Conservation (phyloP, 352 stramenopile species). For the Phytophthora fragariae region DNA sequence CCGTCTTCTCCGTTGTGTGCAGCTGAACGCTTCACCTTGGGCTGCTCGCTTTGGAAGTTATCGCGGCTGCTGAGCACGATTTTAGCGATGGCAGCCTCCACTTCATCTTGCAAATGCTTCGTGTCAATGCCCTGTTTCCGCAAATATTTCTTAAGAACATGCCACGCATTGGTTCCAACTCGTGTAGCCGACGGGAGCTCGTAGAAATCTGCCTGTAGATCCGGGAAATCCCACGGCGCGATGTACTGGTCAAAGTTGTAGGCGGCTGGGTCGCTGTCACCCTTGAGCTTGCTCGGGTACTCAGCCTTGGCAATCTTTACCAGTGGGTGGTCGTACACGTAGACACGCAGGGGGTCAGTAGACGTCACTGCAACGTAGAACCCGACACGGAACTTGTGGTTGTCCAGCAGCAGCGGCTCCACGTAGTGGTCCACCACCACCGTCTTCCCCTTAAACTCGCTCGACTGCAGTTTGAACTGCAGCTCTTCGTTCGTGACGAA, state of each 20-base stretch:
- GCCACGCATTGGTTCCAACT: conserved; percentile 73
- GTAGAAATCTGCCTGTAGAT: conserved; percentile 65
- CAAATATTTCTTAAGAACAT: conserved; percentile 73
- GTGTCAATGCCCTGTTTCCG: conserved; percentile 66
- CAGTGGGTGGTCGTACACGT: conserved; percentile 78
- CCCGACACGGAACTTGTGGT: conserved; percentile 89
- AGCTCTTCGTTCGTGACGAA: conserved; percentile 64
- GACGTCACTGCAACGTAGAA: conserved; percentile 90
- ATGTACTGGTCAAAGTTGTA: conserved; percentile 83
- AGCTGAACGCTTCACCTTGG: conserved; percentile 52
- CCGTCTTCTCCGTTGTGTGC: conserved; percentile 38
- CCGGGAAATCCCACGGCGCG: conserved; percentile 76
- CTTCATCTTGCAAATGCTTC: conserved; percentile 65
- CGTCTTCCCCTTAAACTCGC: conserved; percentile 55
- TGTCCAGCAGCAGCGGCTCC: conserved; percentile 86
- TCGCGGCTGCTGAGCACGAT: conserved; percentile 66
- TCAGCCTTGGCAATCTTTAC: conserved; percentile 75
- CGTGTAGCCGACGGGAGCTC: conserved; percentile 64
- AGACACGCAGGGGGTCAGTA: conserved; percentile 84
- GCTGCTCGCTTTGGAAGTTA: conserved; percentile 55
- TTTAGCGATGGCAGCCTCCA: conserved; percentile 71
- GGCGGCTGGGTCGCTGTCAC: conserved; percentile 45
- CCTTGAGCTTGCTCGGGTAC: conserved; percentile 58
- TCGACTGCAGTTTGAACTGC: conserved; percentile 50
- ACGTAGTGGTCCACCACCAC: conserved; percentile 81